phyloP scores from a whole-genome alignment of 805 yeast species.

The Schwanniomyces polymorphus region DNA sequence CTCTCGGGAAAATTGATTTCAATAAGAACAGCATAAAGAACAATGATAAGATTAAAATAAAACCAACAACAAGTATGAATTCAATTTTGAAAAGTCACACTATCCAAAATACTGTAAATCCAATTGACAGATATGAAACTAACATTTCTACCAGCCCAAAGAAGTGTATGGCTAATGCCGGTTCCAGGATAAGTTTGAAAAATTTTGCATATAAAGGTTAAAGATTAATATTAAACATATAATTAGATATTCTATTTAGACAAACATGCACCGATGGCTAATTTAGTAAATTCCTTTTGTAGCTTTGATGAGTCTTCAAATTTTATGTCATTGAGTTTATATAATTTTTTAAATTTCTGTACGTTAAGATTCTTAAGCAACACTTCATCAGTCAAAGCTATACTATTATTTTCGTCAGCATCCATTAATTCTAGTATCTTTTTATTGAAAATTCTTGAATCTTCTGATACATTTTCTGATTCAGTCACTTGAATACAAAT shows the following conservation, averaged over 20 bases:
- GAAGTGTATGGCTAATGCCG: background rate
- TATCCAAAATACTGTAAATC: background rate
- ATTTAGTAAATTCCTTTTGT: constrained; percentile 34
- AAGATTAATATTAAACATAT: background rate
- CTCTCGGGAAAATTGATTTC: background rate
- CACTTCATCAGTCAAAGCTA: constrained; percentile 22
- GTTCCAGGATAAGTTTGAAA: constrained; percentile 1
- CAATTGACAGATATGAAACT: background rate
- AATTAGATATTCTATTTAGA: constrained; percentile 11
- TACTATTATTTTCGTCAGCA: constrained; percentile 5
- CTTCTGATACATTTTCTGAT: constrained; percentile 9
- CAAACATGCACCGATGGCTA: constrained; percentile 48
- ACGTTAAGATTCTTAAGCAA: constrained; percentile 21
- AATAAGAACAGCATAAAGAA: background rate
- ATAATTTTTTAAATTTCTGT: constrained; percentile 33
- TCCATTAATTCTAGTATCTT: constrained; percentile 25
- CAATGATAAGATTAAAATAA: background rate
- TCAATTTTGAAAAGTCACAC: background rate
- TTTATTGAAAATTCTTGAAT: constrained; percentile 29
- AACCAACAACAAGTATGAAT: background rate
- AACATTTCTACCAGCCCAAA: background rate
- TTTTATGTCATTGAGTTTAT: constrained; percentile 34
- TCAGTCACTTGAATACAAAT: constrained; percentile 52
- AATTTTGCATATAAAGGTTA: constrained; percentile 16
- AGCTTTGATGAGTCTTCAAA: constrained; percentile 7